Evolutionary conservation across 176 grass and related monocot species (phyloP).

Genomic region (Tillandsia leiboldiana): DNA sequence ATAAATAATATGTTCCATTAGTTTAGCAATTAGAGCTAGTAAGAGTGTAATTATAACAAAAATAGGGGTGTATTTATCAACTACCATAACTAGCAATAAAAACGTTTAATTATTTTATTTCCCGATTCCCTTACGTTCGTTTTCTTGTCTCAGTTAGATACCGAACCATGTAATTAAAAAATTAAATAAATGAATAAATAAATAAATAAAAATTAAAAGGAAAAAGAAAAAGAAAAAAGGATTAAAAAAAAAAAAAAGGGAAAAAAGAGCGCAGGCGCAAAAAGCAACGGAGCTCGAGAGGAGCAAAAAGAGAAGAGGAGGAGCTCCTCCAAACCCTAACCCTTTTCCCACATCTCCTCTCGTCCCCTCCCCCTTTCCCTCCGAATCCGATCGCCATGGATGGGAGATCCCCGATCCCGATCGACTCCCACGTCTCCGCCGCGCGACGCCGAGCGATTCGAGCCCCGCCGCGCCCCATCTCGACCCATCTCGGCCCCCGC

Average conservation of each 20-base stretch:
- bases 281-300: slow-evolving; percentile 33
- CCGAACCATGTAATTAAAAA: not conserved
- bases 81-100: slow-evolving; percentile 1
- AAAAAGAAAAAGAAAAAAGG: not conserved
- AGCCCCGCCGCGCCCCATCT: not conserved
- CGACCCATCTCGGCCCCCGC: not conserved
- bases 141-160: not conserved
- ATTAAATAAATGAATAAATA: not conserved
- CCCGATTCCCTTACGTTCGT: not conserved
- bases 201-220: not conserved
- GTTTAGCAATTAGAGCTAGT: too few relatives aligned
- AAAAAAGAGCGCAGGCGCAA: slow-evolving; percentile 28
- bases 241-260: slow-evolving; percentile 9
- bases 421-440: not conserved
- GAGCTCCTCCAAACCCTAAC: slow-evolving; percentile 23
- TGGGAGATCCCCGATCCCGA: slow-evolving; percentile 16
- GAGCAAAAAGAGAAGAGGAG: not conserved
- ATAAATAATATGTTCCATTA: too few relatives aligned
- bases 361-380: not conserved
- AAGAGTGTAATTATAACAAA: not conserved
- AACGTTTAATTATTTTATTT: slow-evolving; percentile 5
- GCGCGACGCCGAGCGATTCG: not conserved
- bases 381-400: slow-evolving; percentile 11
- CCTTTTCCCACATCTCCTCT: not conserved
- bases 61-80: not conserved